Evolutionary conservation across 306 rosid species (phyloP).

Genomic region (Lathyrus aphaca): DNA sequence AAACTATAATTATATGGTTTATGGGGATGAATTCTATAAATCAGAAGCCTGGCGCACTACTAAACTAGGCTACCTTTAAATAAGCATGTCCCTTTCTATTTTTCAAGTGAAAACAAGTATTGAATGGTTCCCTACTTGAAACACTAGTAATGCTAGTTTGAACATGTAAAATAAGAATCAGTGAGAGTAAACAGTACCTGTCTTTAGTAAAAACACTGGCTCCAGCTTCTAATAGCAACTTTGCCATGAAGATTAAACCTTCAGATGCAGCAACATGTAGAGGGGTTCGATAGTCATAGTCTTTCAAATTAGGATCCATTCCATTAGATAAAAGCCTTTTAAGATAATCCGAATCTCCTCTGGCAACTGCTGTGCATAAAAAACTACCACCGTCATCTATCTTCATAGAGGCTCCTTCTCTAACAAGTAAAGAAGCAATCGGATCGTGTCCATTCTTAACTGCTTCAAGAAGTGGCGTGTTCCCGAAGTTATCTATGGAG

Average conservation of each 20-base stretch:
- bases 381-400: slow-evolving; percentile 72
- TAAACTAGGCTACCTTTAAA: background rate
- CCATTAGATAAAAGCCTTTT: slow-evolving; percentile 73
- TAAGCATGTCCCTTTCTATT: background rate
- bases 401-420: slow-evolving; percentile 74
- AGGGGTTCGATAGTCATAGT: slow-evolving; percentile 86
- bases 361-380: slow-evolving; percentile 71
- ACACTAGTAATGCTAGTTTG: background rate
- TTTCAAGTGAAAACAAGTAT: background rate
- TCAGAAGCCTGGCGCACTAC: background rate
- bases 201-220: slow-evolving; percentile 83
- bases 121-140: background rate
- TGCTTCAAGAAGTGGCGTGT: slow-evolving; percentile 87
- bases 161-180: background rate
- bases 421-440: slow-evolving; percentile 69
- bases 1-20: background rate
- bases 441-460: slow-evolving; percentile 80
- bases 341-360: slow-evolving; percentile 83
- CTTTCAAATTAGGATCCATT: slow-evolving; percentile 83
- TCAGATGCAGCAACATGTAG: slow-evolving; percentile 86
- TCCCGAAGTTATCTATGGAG: slow-evolving; percentile 78
- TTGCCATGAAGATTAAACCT: slow-evolving; percentile 84
- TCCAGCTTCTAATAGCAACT: slow-evolving; percentile 76
- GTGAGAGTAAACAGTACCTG: slow-evolving; percentile 51
- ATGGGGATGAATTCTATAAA: background rate